phyloP scores from a whole-genome alignment of 176 grass and related monocot species.

The Cocos nucifera region DNA sequence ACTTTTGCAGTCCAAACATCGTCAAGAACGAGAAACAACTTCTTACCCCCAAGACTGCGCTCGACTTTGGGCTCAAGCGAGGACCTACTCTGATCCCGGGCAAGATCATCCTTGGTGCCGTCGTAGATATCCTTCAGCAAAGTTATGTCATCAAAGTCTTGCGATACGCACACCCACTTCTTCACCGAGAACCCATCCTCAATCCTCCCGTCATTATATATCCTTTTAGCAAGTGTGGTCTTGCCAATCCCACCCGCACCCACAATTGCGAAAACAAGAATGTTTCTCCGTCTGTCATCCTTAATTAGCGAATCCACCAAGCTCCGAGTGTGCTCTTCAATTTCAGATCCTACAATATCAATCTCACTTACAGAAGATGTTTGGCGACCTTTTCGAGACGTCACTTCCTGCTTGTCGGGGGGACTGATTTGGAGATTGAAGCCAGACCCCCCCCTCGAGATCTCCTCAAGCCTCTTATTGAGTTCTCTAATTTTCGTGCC shows the following conservation, averaged over 20 bases:
- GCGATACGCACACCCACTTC: constrained; percentile 23
- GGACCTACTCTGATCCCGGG: constrained; percentile 5
- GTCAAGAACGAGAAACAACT: constrained; percentile 23
- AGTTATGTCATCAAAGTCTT: constrained; percentile 2
- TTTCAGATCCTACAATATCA: constrained; percentile 5
- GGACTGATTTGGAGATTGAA: no score
- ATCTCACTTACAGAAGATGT: no score
- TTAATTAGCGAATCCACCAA: constrained; percentile 21
- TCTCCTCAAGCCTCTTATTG: background rate
- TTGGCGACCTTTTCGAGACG: no score
- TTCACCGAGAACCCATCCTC: constrained; percentile 15
- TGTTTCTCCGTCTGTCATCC: constrained; percentile 11
- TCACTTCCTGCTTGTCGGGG: no score
- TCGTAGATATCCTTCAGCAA: constrained; percentile 12
- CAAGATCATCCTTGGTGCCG: background rate
- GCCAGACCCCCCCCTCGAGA: no score
- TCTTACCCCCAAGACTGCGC: constrained; percentile 4
- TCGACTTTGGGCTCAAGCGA: constrained; percentile 11
- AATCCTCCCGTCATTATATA: constrained; percentile 1
- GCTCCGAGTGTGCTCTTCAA: constrained; percentile 12
- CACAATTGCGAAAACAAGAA: background rate
- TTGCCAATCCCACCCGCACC: no score
- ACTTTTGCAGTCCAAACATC: constrained; percentile 23
- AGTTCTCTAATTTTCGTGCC: constrained; percentile 15
- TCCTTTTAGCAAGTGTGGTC: constrained; percentile 16